Base-by-base conservation (phyloP, 1,284 basidiomycete species). In the Cryptococcus maquisensis region DNA sequence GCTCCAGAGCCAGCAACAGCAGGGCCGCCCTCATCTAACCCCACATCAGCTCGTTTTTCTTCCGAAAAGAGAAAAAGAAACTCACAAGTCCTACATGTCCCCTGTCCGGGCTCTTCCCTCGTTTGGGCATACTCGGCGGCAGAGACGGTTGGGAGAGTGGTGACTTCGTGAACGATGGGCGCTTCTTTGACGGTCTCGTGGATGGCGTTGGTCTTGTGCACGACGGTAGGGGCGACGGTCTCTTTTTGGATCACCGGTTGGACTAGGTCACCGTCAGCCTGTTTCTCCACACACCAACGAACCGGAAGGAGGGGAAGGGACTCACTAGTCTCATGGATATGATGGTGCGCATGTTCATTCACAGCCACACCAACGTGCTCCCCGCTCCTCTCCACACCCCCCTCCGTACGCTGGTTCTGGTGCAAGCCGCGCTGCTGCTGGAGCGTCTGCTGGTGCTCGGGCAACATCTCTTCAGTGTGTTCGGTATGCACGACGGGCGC, bases 221-320 rank as follows among this genome's bases (percentile, higher is more conserved):
- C 66, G 40, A 60, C 62, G 51, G 71, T 76, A 48, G 71, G 70
- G 39, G 66, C 64, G 52, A 73, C 54, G 37, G 74, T 76, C 61
- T 76, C 74, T 41, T 67, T 62, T 56, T 75, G 69, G 54, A 76
- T 72, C 53, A 76, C 68, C 28, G 74, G 74, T 66, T 72, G 66
- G 65, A 70, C 67, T 72, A 59, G n/a, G 41, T 21, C 18, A 13
- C 21, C 9, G 18, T 28, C 18, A 13, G 3, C 10, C n/a, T n/a
- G n/a, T n/a, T n/a, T n/a, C n/a, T n/a, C 40, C 23, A 8, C 10
- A 3, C 40, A 23, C 10, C 40, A 4, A 32, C 12, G 23, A 23
- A 43, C 16, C 12, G 37, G 26, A 7, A 40, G 41, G 16, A 45
- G 42, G 12, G 8, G 26, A 13, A 24, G 21, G 20, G 16, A 62